Evolutionary conservation across 1,139 yeast species (phyloP), one percentile per base, ranked within the genome.

Genomic region (Taiozyma onychis): DNA sequence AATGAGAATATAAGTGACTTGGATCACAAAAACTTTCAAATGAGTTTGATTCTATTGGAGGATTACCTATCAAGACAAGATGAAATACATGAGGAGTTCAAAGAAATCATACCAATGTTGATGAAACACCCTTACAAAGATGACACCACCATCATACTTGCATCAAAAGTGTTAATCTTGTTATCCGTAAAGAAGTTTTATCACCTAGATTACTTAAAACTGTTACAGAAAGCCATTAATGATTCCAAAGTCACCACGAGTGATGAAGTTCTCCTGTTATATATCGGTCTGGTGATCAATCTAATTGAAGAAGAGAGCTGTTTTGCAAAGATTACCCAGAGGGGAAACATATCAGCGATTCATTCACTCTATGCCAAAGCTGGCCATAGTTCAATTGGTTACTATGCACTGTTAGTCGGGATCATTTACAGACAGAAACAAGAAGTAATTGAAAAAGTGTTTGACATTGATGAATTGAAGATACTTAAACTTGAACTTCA

Each of bases 231-330:
- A n/a, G 44, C 44, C 13, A 34, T 39, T 6, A 9, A 11, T 24
- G 35, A 8, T 13, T 21, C 27, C 8, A n/a, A 26, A 11, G 18
- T 30, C n/a, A 37, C 24, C 5, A 18, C 16, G 1, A 32, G 44
- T 9, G 53, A 50, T 10, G 45, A 53, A 14, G 34, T 52, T 4
- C 45, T 52, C 1, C 30, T 54, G n/a, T 43, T 57, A 18, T 52
- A 48, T 10, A 18, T 54, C 16, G 60, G 60, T 2, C 37, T 57
- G 1, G 32, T 55, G 4, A 47, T 57, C 9, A 54, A 54, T 21
- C 39, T 57, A 11, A 39, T 47, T 2, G 57, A 48, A 32, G 45
- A 46, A 6, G 27, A 27, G 5, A 4, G 10, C 2, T 51, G 54
- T 22, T 35, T 46, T 6, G 8, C 26, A 13, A 21, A 10, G 9